Conservation (phyloP, 257 asterid species). For the Ilex asprella region DNA sequence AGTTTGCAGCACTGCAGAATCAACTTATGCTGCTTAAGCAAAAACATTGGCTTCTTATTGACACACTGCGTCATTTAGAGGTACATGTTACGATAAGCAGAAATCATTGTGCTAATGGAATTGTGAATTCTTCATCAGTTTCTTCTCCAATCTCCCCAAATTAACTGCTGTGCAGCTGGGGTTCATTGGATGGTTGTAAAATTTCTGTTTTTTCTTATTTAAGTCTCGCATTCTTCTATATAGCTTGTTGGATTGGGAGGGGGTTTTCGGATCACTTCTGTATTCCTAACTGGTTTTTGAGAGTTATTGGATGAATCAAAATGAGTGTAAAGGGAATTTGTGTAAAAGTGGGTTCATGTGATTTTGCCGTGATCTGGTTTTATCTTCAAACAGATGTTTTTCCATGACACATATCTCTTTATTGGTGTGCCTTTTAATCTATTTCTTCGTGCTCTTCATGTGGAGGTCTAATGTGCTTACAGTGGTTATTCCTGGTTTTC, state of each 20-base stretch:
- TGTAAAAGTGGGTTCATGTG: background rate
- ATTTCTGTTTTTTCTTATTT: background rate
- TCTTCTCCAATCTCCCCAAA: background rate
- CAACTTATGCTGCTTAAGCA: constrained; percentile 19
- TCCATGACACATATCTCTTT: no score
- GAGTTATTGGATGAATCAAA: background rate
- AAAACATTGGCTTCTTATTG: constrained; percentile 16
- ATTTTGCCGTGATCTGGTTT: background rate
- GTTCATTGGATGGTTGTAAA: background rate
- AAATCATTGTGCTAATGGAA: background rate
- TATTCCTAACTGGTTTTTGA: background rate
- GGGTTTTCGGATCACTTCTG: background rate
- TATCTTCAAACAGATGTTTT: no score
- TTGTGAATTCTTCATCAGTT: background rate
- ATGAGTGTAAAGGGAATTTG: background rate
- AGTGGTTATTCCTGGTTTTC: no score
- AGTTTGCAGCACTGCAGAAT: constrained; percentile 13
- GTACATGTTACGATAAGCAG: constrained; percentile 1
- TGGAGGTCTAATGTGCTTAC: no score
- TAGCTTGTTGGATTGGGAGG: background rate
- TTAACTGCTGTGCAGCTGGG: background rate
- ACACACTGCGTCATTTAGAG: constrained; percentile 26
- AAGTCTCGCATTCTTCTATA: background rate
- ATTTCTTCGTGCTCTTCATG: no score
- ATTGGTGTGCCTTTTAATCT: no score